These are phyloP conservation scores for Sporothrix schenckii DNA, from an alignment of 2,329 filamentous ascomycete species.

Conservation along the genomic window DNA sequence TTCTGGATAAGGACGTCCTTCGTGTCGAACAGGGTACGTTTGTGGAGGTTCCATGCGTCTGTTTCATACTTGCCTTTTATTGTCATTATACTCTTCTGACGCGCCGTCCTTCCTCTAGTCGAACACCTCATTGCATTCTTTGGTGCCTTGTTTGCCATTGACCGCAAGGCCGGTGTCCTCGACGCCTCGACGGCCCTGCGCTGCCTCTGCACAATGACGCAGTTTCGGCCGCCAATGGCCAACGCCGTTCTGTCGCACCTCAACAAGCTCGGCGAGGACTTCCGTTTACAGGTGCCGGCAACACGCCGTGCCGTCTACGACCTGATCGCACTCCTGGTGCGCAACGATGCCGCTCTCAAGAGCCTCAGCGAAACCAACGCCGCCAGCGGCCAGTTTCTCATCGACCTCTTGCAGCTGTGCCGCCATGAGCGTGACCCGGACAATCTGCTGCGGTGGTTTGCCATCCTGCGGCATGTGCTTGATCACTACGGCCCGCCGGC, in stretches of 20 bases:
- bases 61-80: too few relatives aligned
- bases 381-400: conserved; percentile 51
- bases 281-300: conserved; percentile 55
- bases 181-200: conserved; percentile 58
- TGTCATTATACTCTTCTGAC: neutral
- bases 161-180: conserved; percentile 62
- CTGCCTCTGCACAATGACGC: conserved; percentile 53
- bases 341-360: conserved; percentile 38
- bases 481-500: conserved; percentile 46
- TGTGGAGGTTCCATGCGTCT: neutral
- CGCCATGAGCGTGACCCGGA: conserved; percentile 60
- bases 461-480: conserved; percentile 52
- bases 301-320: conserved; percentile 58
- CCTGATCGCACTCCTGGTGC: conserved; percentile 51
- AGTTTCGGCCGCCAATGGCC: conserved; percentile 54
- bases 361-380: conserved; percentile 51
- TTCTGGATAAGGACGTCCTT: conserved; percentile 51
- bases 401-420: conserved; percentile 55
- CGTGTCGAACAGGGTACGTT: conserved; percentile 54
- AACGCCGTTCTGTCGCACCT: conserved; percentile 55
- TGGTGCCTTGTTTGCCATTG: conserved; percentile 60
- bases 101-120: conserved; percentile 33
- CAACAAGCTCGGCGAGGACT: conserved; percentile 59
- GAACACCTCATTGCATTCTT: conserved; percentile 54
- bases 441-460: conserved; percentile 62